Evolutionary conservation across 331 rosid genomes (phyloP).

Genomic region (Malus hybrid): DNA sequence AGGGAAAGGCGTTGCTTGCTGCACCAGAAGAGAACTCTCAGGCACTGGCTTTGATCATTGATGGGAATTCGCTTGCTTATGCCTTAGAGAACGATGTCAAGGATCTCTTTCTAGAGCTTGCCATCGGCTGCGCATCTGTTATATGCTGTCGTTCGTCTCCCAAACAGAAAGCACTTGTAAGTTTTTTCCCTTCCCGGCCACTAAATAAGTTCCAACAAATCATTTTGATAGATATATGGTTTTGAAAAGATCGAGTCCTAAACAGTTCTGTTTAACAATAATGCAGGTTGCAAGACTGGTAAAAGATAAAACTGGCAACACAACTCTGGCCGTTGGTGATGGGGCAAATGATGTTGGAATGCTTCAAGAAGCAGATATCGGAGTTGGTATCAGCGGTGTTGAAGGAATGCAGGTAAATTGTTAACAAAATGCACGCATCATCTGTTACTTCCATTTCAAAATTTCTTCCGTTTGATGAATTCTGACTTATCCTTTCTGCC

Average conservation of each 20-base stretch:
- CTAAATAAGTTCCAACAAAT: neutral
- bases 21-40: slow-evolving; percentile 31
- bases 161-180: slow-evolving; percentile 94
- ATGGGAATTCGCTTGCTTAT: slow-evolving; percentile 80
- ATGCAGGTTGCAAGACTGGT: slow-evolving; percentile 77
- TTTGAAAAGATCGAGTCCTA: neutral
- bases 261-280: neutral
- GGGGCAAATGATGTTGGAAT: too few relatives aligned
- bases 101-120: slow-evolving; percentile 78
- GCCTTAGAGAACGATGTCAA: slow-evolving; percentile 78
- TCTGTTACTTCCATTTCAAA: neutral
- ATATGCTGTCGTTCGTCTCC: slow-evolving; percentile 99
- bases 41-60: slow-evolving; percentile 88
- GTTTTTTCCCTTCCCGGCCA: slow-evolving; percentile 7
- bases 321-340: too few relatives aligned
- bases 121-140: slow-evolving; percentile 89
- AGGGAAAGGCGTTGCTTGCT: slow-evolving; percentile 46
- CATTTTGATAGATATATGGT: neutral
- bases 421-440: slow-evolving; percentile 8
- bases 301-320: slow-evolving; percentile 16
- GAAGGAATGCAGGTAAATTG: neutral
- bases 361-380: too few relatives aligned
- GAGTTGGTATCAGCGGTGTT: too few relatives aligned
- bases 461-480: neutral
- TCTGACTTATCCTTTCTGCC: slow-evolving; percentile 14